Conservation (phyloP, 2,329 filamentous ascomycete genomes). For the Alternaria sp. region DNA sequence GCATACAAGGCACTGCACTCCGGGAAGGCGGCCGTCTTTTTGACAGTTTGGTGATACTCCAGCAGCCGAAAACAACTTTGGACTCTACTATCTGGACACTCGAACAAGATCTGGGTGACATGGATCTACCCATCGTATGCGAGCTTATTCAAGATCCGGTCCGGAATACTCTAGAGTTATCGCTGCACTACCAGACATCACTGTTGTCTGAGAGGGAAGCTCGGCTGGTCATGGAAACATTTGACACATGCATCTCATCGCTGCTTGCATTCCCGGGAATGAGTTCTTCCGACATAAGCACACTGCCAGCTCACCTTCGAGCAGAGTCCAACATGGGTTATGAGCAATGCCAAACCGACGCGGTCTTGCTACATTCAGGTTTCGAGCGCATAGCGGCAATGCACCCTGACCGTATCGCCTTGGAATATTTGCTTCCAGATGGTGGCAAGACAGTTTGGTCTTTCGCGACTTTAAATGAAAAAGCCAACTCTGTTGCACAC, state of each 20-base stretch:
- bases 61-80: slow-evolving; percentile 61
- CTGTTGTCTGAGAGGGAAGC: slow-evolving; percentile 38
- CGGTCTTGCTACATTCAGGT: slow-evolving; percentile 43
- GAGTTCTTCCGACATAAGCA: slow-evolving; percentile 28
- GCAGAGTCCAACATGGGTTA: slow-evolving; percentile 34
- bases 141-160: slow-evolving; percentile 68
- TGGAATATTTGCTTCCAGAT: slow-evolving; percentile 48
- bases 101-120: slow-evolving; percentile 61
- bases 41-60: slow-evolving; percentile 80
- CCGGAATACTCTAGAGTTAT: slow-evolving; percentile 62
- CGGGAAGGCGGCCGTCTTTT: slow-evolving; percentile 66
- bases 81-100: slow-evolving; percentile 59
- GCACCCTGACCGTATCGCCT: slow-evolving; percentile 39
- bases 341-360: slow-evolving; percentile 6
- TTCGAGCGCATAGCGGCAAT: slow-evolving; percentile 46
- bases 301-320: slow-evolving; percentile 27
- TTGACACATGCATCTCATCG: slow-evolving; percentile 33
- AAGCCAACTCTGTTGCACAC: slow-evolving; percentile 44
- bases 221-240: slow-evolving; percentile 34
- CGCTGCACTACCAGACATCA: slow-evolving; percentile 62
- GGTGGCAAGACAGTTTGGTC: slow-evolving; percentile 42
- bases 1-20: slow-evolving; percentile 65
- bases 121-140: slow-evolving; percentile 79
- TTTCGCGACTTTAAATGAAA: slow-evolving; percentile 36
- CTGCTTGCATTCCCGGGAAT: slow-evolving; percentile 28